phyloP scores from a whole-genome alignment of 2,329 filamentous ascomycete genomes.

The Herpotrichia juniperi region DNA sequence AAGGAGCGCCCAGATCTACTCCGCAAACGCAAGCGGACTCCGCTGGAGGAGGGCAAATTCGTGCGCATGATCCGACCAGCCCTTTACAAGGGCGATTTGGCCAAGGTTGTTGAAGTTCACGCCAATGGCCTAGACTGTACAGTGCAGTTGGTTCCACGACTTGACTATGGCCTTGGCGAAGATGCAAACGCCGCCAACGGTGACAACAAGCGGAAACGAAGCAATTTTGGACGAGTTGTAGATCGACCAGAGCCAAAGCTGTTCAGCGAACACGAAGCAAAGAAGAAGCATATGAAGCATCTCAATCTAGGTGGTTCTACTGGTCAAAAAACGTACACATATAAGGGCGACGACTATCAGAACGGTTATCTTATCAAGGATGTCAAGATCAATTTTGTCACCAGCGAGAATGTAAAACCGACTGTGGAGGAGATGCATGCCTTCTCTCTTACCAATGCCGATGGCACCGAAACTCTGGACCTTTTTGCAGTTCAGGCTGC shows the following conservation, averaged over 20 bases:
- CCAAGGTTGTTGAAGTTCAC: constrained; percentile 89
- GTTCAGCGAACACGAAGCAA: constrained; percentile 91
- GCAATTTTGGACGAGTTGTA: constrained; percentile 54
- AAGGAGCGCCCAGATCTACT: constrained; percentile 99
- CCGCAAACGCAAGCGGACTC: constrained; percentile 81
- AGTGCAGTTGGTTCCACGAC: constrained; percentile 84
- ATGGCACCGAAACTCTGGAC: constrained; percentile 93
- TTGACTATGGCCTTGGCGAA: constrained; percentile 90
- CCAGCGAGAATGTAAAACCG: constrained; percentile 90
- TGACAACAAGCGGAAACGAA: constrained; percentile 77
- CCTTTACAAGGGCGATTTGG: constrained; percentile 87
- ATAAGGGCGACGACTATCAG: constrained; percentile 86
- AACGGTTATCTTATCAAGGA: constrained; percentile 94
- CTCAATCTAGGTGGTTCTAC: constrained; percentile 60
- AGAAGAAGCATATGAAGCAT: constrained; percentile 78
- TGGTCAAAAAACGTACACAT: constrained; percentile 75
- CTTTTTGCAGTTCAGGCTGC: constrained; percentile 88
- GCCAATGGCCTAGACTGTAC: constrained; percentile 89
- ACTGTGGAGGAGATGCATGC: constrained; percentile 94
- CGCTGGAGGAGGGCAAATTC: constrained; percentile 84
- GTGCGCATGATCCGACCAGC: constrained; percentile 82
- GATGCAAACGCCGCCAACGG: constrained; percentile 63
- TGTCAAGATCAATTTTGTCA: constrained; percentile 84
- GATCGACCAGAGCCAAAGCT: constrained; percentile 84
- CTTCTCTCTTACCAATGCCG: constrained; percentile 86